phyloP scores from a whole-genome alignment of 2,329 filamentous ascomycete genomes.

The Metarhizium humberi region DNA sequence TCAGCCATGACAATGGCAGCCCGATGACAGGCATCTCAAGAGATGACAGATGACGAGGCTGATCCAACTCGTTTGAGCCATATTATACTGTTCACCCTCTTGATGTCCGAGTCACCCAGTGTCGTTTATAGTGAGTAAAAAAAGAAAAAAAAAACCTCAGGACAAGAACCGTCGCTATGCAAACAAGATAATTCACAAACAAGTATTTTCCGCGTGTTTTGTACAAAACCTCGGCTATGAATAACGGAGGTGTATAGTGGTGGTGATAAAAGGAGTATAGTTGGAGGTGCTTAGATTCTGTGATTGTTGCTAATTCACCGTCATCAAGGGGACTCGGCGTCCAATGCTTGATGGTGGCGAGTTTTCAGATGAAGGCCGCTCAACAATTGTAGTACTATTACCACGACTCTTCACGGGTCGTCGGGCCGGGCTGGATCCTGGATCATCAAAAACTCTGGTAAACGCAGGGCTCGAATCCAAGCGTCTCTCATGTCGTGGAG shows the following conservation, averaged over 20 bases:
- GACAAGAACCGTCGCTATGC: slow-evolving; percentile 27
- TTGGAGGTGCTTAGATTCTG: neutral
- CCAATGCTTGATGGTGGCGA: slow-evolving; percentile 41
- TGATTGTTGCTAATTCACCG: slow-evolving; percentile 35
- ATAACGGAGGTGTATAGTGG: neutral
- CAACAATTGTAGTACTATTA: slow-evolving; percentile 38
- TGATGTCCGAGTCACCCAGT: neutral
- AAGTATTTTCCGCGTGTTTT: slow-evolving; percentile 10
- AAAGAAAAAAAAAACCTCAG: slow-evolving; percentile 10
- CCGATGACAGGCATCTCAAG: neutral
- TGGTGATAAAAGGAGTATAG: neutral
- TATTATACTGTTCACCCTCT: neutral
- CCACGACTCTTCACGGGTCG: slow-evolving; percentile 42
- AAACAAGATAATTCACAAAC: slow-evolving; percentile 21
- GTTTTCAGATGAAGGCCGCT: slow-evolving; percentile 39
- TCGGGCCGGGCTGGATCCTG: slow-evolving; percentile 44
- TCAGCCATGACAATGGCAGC: neutral
- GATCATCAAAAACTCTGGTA: slow-evolving; percentile 56
- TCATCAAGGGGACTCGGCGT: slow-evolving; percentile 55
- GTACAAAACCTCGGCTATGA: slow-evolving; percentile 14
- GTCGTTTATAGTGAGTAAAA: slow-evolving; percentile 5
- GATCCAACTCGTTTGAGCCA: neutral
- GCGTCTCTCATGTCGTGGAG: slow-evolving; percentile 34
- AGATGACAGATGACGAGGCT: neutral
- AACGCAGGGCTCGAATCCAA: slow-evolving; percentile 57